Evolutionary conservation across 2,329 filamentous ascomycete genomes (phyloP).

Genomic region (Furcasterigmium furcatum): DNA sequence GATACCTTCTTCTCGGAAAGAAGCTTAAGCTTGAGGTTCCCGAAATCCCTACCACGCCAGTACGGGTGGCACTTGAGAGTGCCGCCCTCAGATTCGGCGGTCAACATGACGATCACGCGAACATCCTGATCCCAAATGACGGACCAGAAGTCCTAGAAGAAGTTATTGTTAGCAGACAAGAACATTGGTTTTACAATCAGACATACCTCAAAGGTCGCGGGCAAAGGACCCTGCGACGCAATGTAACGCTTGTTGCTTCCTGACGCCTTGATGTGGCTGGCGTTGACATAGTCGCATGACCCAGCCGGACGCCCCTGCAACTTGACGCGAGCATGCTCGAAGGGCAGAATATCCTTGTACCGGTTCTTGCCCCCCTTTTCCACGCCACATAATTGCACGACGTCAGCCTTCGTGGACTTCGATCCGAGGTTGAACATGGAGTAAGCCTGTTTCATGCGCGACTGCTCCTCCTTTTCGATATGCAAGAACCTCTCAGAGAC

Average conservation of each 20-base stretch:
- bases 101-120: slow-evolving; percentile 93
- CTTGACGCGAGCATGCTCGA: slow-evolving; percentile 87
- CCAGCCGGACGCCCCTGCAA: slow-evolving; percentile 65
- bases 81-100: slow-evolving; percentile 88
- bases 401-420: slow-evolving; percentile 18
- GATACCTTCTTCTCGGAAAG: slow-evolving; percentile 82
- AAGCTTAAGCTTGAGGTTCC: slow-evolving; percentile 68
- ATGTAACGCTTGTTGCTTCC: slow-evolving; percentile 92
- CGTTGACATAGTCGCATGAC: slow-evolving; percentile 92
- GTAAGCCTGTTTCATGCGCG: slow-evolving; percentile 84
- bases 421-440: slow-evolving; percentile 43
- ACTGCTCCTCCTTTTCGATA: slow-evolving; percentile 82
- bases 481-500: slow-evolving; percentile 81
- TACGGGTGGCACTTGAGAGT: slow-evolving; percentile 95
- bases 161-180: neutral
- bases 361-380: slow-evolving; percentile 95
- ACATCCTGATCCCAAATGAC: slow-evolving; percentile 97
- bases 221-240: slow-evolving; percentile 89
- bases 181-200: neutral
- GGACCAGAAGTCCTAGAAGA: slow-evolving; percentile 86
- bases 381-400: slow-evolving; percentile 80
- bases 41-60: slow-evolving; percentile 80
- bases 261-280: slow-evolving; percentile 77
- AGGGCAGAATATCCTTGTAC: slow-evolving; percentile 97
- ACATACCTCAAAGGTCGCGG: slow-evolving; percentile 83